Evolutionary conservation across 208 protist species (phyloP), one percentile per base, ranked within the genome.

Genomic region (Leishmania major): DNA sequence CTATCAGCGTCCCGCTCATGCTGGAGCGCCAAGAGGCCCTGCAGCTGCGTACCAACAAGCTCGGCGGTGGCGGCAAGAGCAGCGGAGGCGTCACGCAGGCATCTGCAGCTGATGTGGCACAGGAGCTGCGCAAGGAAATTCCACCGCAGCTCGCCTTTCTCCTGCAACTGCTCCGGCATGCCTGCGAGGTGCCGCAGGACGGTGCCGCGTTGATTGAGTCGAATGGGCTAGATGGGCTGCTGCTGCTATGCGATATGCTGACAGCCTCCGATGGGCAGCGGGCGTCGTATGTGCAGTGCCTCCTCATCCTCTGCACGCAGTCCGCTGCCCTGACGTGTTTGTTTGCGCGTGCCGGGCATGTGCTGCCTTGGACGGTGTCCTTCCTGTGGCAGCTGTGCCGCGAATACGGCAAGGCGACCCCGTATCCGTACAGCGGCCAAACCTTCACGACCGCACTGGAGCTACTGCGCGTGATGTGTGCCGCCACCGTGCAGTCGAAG

Each of bases 1-100:
- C 88, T 43, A 75, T 98, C 76, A 94, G 86, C 75, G 86, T 88
- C 28, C 92, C 92, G 28, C 82, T 97, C 40, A 97, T 97, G 95
- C 87, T 95, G 72, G 88, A 94, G 82, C 88, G 88, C 47, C 91
- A 96, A 55, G 89, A 95, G 77, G 84, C 89, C 75, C 47, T 88
- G 60, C 76, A 74, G 57, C 28, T 83, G 71, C 60, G 81, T 83
- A 88, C 72, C 64, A 89, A 59, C 59, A 84, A 78, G 40, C 75
- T 66, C 25, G 73, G 77, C 25, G 74, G 72, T 1, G 10, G 22
- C 4, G 47, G 28, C 25, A 51, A 25, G 28, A 31, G 66, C 43
- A 47, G 51, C 43, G 60, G 76, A 31, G 57, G 62, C 35, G 74
- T 93, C 73, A 84, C 89, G 2, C 85, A 90, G 80, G 77, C 83